phyloP scores from a whole-genome alignment of 176 grass and related monocot species.

The maize (Zea mays) region Zm-B73-REFERENCE-NAM-5.0 NC_050097.1:35099501-35100000 shows the following conservation, averaged over 20 bases:
- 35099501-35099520: conserved; percentile 19
- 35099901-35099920: not conserved
- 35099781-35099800: conserved; percentile 43
- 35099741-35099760: conserved; percentile 33
- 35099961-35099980: too few relatives aligned
- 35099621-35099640: conserved; percentile 57
- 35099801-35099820: conserved; percentile 48
- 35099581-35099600: conserved; percentile 18
- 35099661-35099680: conserved; percentile 33
- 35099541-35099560: conserved; percentile 5
- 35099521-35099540: not conserved
- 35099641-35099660: conserved; percentile 35
- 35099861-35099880: not conserved
- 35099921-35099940: not conserved
- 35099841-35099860: conserved; percentile 50
- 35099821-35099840: conserved; percentile 37
- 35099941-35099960: not conserved
- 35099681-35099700: conserved; percentile 30
- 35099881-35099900: not conserved
- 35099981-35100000: too few relatives aligned
- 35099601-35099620: conserved; percentile 50
- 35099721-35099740: conserved; percentile 18
- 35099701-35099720: conserved; percentile 22
- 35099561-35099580: conserved; percentile 18
- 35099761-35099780: conserved; percentile 40